phyloP scores from a whole-genome alignment of 352 stramenopile species.

The Peronospora belbahrii region DNA sequence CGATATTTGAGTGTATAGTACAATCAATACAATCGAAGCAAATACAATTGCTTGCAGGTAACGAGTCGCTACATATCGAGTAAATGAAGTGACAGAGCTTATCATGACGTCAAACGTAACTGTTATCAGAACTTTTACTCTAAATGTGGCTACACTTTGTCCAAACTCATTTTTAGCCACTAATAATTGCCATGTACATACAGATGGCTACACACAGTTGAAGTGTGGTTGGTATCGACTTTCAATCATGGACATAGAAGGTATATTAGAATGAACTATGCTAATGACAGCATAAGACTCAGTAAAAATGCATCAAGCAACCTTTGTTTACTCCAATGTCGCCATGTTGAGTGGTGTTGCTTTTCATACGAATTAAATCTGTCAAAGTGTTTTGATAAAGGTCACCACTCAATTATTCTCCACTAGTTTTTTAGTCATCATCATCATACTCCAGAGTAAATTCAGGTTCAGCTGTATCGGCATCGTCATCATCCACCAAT shows the following conservation, averaged over 20 bases:
- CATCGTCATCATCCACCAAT: constrained; percentile 54
- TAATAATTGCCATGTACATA: too few relatives aligned
- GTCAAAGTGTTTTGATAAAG: constrained; percentile 19
- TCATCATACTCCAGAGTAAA: constrained; percentile 78
- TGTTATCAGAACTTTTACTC: constrained; percentile 1
- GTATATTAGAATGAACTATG: too few relatives aligned
- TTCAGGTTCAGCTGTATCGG: constrained; percentile 41
- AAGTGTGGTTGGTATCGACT: too few relatives aligned
- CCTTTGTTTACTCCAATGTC: neutral
- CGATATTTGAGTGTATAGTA: constrained; percentile 3
- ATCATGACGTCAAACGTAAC: too few relatives aligned
- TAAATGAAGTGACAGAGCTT: neutral
- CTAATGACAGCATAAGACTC: too few relatives aligned
- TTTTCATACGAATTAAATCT: constrained; percentile 1
- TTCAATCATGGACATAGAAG: too few relatives aligned
- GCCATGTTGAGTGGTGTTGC: neutral
- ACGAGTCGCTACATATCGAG: neutral
- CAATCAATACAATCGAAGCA: constrained; percentile 1
- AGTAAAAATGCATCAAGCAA: too few relatives aligned
- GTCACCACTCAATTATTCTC: constrained; percentile 17
- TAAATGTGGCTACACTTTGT: neutral
- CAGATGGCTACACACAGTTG: too few relatives aligned
- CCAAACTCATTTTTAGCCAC: constrained; percentile 1
- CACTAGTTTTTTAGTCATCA: constrained; percentile 57
- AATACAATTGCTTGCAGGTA: constrained; percentile 3